phyloP scores from a whole-genome alignment of 352 stramenopile genomes.

The Pythium dissimile region DNA sequence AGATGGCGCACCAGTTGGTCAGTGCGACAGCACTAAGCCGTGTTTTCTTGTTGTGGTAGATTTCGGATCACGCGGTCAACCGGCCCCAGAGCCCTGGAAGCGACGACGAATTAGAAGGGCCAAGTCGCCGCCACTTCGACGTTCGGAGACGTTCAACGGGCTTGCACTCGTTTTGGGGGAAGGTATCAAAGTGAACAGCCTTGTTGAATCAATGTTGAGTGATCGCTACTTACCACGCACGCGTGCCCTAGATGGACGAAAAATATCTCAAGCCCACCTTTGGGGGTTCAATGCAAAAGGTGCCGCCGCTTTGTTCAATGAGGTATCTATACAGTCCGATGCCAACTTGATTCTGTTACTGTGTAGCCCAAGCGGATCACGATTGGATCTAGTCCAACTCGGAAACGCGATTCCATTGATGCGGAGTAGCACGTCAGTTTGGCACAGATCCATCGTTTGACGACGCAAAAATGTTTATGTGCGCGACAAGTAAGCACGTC shows the following conservation, averaged over 20 bases:
- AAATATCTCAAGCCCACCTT: slow-evolving; percentile 69
- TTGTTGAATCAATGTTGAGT: not conserved
- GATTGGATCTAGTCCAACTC: not conserved
- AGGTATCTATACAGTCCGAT: not conserved
- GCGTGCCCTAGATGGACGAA: slow-evolving; percentile 71
- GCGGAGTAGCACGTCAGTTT: slow-evolving; percentile 3
- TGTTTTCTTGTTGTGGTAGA: slow-evolving; percentile 11
- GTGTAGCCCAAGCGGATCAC: slow-evolving; percentile 12
- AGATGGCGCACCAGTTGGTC: no score
- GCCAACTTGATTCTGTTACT: not conserved
- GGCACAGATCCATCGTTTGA: not conserved
- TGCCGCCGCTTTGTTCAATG: not conserved
- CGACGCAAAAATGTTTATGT: no score
- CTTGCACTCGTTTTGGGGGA: slow-evolving; percentile 64
- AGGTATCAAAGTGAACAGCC: no score
- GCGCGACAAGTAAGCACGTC: no score
- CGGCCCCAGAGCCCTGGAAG: slow-evolving; percentile 13
- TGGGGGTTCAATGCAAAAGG: slow-evolving; percentile 39
- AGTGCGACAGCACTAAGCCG: no score
- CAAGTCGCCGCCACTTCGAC: slow-evolving; percentile 17
- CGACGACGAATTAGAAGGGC: slow-evolving; percentile 17
- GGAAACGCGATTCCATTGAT: slow-evolving; percentile 18
- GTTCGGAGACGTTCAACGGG: slow-evolving; percentile 27
- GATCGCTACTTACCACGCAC: no score
- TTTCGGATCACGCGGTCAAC: slow-evolving; percentile 37